Percentiles rank a stretch among this genome's conserved stretches.
Conservation (phyloP, 1,139 yeast species). For the Pichia kudriavzevii region DNA sequence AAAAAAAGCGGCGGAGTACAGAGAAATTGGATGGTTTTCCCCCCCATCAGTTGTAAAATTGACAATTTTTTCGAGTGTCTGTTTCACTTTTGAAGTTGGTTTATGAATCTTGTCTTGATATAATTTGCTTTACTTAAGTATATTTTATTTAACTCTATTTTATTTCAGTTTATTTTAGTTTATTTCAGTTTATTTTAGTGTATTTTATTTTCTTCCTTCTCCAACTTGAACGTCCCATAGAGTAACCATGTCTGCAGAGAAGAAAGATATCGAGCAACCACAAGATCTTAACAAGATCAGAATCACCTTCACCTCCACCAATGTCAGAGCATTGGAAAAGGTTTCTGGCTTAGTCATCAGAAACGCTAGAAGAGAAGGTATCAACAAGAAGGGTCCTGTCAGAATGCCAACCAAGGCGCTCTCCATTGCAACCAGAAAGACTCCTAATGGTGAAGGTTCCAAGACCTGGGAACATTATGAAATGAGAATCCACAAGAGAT, state of each 20-base stretch:
- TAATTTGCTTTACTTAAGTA: too few relatives aligned
- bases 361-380: slow-evolving; percentile 78
- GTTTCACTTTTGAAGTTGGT: too few relatives aligned
- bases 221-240: slow-evolving; percentile 25
- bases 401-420: slow-evolving; percentile 99
- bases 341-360: slow-evolving; percentile 81
- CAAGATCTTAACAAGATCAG: slow-evolving; percentile 94
- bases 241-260: slow-evolving; percentile 62
- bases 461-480: slow-evolving; percentile 99
- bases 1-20: too few relatives aligned
- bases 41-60: too few relatives aligned
- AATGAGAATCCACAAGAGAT: slow-evolving; percentile 99
- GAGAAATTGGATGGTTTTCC: too few relatives aligned
- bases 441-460: slow-evolving; percentile 99
- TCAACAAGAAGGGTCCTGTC: slow-evolving; percentile 96
- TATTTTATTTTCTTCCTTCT: slow-evolving; percentile 12
- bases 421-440: slow-evolving; percentile 99
- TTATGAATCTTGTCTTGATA: too few relatives aligned
- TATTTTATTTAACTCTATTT: too few relatives aligned
- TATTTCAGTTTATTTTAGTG: background rate
- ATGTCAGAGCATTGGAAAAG: slow-evolving; percentile 97
- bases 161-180: background rate
- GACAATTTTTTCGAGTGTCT: too few relatives aligned
- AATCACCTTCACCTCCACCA: slow-evolving; percentile 98
- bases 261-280: slow-evolving; percentile 70